Percentiles rank a stretch among this genome's conserved stretches.
Conservation (phyloP, 345 rosid genomes). For the Populus davidiana region DNA sequence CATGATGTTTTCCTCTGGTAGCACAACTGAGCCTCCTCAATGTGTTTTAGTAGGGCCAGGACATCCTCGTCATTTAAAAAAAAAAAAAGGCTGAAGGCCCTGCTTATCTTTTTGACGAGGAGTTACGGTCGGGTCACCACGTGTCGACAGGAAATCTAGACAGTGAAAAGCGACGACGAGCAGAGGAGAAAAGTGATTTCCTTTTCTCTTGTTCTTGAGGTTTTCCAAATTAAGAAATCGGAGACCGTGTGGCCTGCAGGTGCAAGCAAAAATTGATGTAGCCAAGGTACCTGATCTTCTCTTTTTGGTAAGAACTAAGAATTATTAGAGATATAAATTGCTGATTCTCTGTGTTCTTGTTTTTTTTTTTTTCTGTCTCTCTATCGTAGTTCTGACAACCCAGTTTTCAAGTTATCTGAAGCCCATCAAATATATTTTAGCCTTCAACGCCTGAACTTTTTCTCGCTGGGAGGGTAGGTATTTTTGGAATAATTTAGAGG, state of each 20-base stretch:
- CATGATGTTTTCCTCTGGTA: not conserved
- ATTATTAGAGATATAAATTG: not conserved
- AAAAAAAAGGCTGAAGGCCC: not conserved
- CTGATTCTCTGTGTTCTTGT: not conserved
- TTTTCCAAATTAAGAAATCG: constrained; percentile 36
- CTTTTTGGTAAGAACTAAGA: constrained; percentile 6
- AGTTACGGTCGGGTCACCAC: not conserved
- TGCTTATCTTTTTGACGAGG: not conserved
- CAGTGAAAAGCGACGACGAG: constrained; percentile 1
- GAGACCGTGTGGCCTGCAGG: not conserved
- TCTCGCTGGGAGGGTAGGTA: no score
- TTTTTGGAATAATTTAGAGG: no score
- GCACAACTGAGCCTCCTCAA: no score
- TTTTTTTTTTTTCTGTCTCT: not conserved
- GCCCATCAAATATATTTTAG: no score
- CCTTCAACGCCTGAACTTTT: no score
- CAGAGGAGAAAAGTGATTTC: not conserved
- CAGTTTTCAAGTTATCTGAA: constrained; percentile 20
- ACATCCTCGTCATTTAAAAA: not conserved
- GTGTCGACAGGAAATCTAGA: not conserved
- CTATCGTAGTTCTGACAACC: constrained; percentile 7
- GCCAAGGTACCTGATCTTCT: not conserved
- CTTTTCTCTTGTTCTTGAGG: constrained; percentile 27
- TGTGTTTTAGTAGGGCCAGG: not conserved
- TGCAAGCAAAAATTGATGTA: not conserved